Conservation (phyloP, 441 rosid species). For the Pelargonium myrrhifolium region DNA sequence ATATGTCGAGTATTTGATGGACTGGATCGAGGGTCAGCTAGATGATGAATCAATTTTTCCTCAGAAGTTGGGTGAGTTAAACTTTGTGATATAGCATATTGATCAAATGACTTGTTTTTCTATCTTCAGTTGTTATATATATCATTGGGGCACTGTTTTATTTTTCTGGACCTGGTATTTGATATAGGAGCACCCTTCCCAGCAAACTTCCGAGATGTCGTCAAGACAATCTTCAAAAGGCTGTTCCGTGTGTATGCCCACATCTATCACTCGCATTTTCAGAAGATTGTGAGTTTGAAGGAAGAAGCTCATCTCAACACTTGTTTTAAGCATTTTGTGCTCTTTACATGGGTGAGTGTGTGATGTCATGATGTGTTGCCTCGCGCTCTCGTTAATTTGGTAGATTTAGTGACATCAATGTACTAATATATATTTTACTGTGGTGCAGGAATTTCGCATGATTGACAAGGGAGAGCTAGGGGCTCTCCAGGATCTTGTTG, state of each 20-base stretch:
- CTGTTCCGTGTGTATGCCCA: constrained; percentile 46
- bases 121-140: background rate
- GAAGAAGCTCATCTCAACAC: constrained; percentile 50
- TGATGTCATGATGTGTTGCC: background rate
- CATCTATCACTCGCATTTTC: constrained; percentile 46
- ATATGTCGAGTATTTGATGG: constrained; percentile 44
- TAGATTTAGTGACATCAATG: background rate
- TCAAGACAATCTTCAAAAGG: constrained; percentile 39
- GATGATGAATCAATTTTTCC: constrained; percentile 46
- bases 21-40: constrained; percentile 44
- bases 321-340: constrained; percentile 43
- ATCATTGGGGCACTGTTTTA: background rate
- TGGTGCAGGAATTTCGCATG: constrained; percentile 41
- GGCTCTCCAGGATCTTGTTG: constrained; percentile 39
- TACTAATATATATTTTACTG: background rate
- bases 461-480: constrained; percentile 41
- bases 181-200: constrained; percentile 38
- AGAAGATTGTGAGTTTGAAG: constrained; percentile 40
- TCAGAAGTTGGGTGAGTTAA: constrained; percentile 31
- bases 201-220: constrained; percentile 35
- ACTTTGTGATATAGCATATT: background rate
- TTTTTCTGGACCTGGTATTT: background rate
- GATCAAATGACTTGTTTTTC: background rate
- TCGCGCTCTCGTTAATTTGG: background rate
- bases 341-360: constrained; percentile 36